Conservation (phyloP, 2,329 filamentous ascomycete species). For the Aureobasidium subglaciale region DNA sequence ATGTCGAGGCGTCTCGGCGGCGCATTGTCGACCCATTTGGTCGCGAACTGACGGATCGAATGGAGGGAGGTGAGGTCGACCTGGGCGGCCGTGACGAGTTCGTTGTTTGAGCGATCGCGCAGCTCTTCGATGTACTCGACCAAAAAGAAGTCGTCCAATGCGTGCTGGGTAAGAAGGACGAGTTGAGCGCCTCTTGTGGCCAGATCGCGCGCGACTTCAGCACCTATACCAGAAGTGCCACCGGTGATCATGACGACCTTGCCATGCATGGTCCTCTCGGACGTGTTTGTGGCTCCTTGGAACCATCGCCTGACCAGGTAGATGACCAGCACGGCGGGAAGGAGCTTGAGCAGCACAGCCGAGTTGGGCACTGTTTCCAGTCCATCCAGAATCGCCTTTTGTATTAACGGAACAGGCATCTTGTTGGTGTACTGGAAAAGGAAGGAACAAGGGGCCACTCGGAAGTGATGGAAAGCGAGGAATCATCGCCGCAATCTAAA, state of each 20-base stretch:
- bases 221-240: conserved; percentile 88
- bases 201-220: conserved; percentile 64
- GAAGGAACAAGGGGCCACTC: neutral
- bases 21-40: conserved; percentile 94
- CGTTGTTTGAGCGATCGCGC: conserved; percentile 66
- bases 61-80: conserved; percentile 85
- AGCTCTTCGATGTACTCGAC: conserved; percentile 89
- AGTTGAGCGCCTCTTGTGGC: conserved; percentile 82
- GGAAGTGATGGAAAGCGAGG: neutral
- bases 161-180: conserved; percentile 76
- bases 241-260: conserved; percentile 91
- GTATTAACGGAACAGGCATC: conserved; percentile 58
- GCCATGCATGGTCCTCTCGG: conserved; percentile 82
- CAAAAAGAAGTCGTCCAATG: conserved; percentile 77
- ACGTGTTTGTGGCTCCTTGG: conserved; percentile 63
- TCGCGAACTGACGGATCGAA: conserved; percentile 86
- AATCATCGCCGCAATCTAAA: neutral
- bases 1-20: conserved; percentile 85
- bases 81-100: conserved; percentile 90
- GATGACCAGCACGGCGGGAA: conserved; percentile 46
- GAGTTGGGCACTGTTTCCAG: conserved; percentile 39
- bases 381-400: conserved; percentile 48
- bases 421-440: neutral
- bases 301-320: conserved; percentile 66
- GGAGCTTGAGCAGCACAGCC: conserved; percentile 39